Base-by-base conservation (phyloP, 2,329 filamentous ascomycete genomes). In the Claviceps sp. region DNA sequence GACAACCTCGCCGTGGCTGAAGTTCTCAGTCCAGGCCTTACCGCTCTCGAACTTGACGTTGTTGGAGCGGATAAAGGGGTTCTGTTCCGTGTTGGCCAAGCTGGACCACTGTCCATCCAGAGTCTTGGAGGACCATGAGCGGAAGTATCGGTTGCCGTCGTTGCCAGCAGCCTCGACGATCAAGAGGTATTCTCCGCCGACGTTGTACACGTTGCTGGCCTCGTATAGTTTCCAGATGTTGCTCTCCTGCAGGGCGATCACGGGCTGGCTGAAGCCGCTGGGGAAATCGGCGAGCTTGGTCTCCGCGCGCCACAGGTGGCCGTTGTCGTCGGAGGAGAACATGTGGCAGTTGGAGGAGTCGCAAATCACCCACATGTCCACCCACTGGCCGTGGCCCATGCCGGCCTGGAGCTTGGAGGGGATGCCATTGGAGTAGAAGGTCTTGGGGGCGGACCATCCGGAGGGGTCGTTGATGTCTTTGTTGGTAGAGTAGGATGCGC, bases 261-360 rank as follows among this genome's bases (percentile, higher is more conserved):
- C 73, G 1, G 69, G 74, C 0, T 69, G 52, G 54, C 81, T 80
- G 60, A 85, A 84, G 62, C 63, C 73, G 40, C 75, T 73, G 0
- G 82, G 82, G 70, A 85, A 85, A 55, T 77, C 74, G 47, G 64
- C 72, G 24, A 83, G 76, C 40, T 81, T 72, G 78, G 84, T 84
- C 61, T 72, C 76, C 50, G 80, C 62, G 1, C 81, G 73, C 67
- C 85, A 85, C 60, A 85, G 81, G 46, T 74, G 75, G 62, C 82
- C 82, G 56, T 85, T 82, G 65, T 85, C 82, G 7, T 80, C 82
- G 0, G 73, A 72, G 58, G 84, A 85, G 74, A 85, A 85, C 4
- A 85, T 68, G 58, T 84, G 84, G 78, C 84, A 83, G 65, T 76
- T 75, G 6, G 61, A 64, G 60, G 65, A 65, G 62, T 85, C 82